phyloP scores from a whole-genome alignment of 2,329 filamentous ascomycete genomes.

The Neopestalotiopsis rosae region DNA sequence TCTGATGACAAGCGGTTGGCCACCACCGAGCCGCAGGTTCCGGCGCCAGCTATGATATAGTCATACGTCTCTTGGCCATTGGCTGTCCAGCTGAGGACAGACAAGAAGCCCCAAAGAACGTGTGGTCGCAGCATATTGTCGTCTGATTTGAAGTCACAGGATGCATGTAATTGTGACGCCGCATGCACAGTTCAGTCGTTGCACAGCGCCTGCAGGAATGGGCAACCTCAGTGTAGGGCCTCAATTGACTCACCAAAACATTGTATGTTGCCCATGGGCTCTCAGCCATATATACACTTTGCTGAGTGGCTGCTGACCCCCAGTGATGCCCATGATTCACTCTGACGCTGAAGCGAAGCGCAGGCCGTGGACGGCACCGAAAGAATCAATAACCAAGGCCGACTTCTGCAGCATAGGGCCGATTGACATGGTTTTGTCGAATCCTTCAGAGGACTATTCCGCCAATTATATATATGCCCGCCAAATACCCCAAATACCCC shows the following conservation, averaged over 20 bases:
- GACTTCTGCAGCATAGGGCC: conserved; percentile 13
- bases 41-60: conserved; percentile 45
- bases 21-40: conserved; percentile 42
- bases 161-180: background rate
- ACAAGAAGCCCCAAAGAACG: background rate
- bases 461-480: background rate
- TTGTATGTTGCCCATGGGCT: background rate
- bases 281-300: background rate
- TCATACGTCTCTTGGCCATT: conserved; percentile 33
- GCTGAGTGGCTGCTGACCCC: background rate
- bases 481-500: background rate
- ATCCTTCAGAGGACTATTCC: conserved; percentile 4
- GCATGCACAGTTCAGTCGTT: too few relatives aligned
- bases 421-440: background rate
- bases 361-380: background rate
- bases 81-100: background rate
- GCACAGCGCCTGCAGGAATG: too few relatives aligned
- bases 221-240: background rate
- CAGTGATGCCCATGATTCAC: background rate
- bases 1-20: conserved; percentile 43
- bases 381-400: background rate
- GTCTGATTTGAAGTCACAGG: background rate
- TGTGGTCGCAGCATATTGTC: background rate
- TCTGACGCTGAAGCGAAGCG: background rate
- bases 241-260: background rate